Evolutionary conservation across 2,329 filamentous ascomycete species (phyloP), one percentile per base, ranked within the genome.

Genomic region (Penicillium olsonii): DNA sequence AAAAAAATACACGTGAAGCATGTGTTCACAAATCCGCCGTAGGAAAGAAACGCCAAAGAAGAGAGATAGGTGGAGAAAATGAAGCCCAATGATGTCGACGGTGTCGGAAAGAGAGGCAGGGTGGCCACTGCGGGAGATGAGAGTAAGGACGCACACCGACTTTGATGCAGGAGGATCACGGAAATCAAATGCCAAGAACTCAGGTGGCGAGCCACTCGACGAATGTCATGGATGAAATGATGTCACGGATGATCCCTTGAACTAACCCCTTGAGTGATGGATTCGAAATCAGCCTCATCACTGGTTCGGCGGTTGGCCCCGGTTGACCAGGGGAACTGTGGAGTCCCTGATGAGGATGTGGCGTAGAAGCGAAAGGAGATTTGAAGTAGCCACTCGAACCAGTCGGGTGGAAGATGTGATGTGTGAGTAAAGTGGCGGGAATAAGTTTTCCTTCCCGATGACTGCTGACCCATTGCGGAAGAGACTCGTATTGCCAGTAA

Each of bases 161-260:
- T 53, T 39, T 38, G 41, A 59, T 56, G 53, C 46, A 33, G 44
- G 43, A 54, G 41, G 20, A 42, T 20, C 29, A 19, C 14, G 22
- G 20, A 34, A 15, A 42, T 42, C 50, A 53, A 50, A 41, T 61
- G 59, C 59, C 58, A 58, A 61, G 54, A 50, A 22, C 46, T 53
- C 56, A 54, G 52, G 56, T 61, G 57, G 55, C 56, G 54, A 52
- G 47, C 53, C 56, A 59, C 57, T 55, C 38, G 52, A 54, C 50
- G 39, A 60, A 53, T 51, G 55, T 50, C 53, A 53, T 52, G 50
- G 48, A 64, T 62, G 57, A 48, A 48, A 61, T 67, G 63, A 65
- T 66, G 64, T 65, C 64, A 67, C 59, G 20, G 42, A 46, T 46
- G 41, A 57, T 59, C 52, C 43, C 43, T 52, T 53, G 26, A 20